A percentile compares a stretch with the other conserved stretches of the same genome.
Conservation (phyloP, 2,329 filamentous ascomycete genomes). For the Aspergillus phoenicis region DNA sequence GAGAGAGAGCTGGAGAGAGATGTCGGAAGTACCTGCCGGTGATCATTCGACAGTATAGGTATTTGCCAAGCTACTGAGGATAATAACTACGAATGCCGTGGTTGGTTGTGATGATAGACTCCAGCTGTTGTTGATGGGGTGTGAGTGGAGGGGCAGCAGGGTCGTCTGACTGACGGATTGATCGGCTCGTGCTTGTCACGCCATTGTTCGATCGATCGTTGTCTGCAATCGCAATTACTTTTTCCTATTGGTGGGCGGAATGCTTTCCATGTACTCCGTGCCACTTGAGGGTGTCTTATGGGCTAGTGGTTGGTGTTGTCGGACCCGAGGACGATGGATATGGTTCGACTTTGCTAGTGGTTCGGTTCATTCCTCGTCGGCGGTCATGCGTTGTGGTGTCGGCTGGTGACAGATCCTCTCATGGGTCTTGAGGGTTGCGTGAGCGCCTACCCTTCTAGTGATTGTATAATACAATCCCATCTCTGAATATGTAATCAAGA, state of each 20-base stretch:
- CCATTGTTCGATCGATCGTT: neutral
- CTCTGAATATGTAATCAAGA: neutral
- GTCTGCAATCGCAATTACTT: neutral
- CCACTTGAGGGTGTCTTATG: neutral
- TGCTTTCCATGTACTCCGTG: neutral
- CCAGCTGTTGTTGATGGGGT: neutral
- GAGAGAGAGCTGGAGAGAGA: too few species aligned
- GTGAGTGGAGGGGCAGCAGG: neutral
- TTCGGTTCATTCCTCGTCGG: neutral
- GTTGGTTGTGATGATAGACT: neutral
- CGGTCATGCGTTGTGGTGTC: neutral
- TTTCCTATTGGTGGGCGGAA: neutral
- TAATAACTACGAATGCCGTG: too few species aligned
- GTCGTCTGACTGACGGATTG: neutral
- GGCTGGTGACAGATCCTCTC: neutral
- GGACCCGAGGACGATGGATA: neutral
- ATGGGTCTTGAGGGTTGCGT: neutral
- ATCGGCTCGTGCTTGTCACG: neutral
- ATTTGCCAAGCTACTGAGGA: too few species aligned
- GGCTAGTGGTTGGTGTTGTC: neutral
- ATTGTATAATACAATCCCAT: neutral
- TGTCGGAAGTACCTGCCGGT: too few species aligned
- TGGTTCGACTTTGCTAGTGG: neutral
- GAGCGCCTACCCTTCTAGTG: neutral
- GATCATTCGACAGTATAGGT: too few species aligned